These are phyloP conservation scores for Podila horticola DNA, from an alignment of 192 early-diverging fungal species.

Conservation along the genomic window DNA sequence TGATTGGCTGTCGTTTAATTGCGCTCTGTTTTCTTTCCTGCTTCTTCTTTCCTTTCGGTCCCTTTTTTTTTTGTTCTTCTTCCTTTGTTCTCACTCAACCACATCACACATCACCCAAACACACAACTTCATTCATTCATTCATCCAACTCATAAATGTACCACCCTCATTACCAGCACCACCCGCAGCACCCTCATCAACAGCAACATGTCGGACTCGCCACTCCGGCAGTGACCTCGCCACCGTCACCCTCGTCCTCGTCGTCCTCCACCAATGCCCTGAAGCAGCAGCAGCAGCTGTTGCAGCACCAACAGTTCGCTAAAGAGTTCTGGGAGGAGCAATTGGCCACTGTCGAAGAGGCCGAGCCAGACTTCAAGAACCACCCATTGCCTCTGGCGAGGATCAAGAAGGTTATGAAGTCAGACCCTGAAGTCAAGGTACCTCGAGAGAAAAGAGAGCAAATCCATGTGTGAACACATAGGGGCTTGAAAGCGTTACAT, in stretches of 20 bases:
- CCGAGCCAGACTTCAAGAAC: constrained; percentile 91
- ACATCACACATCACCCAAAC: background rate
- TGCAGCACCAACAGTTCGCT: constrained; percentile 27
- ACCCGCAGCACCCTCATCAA: background rate
- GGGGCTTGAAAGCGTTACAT: no score
- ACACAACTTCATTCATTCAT: background rate
- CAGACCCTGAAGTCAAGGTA: constrained; percentile 95
- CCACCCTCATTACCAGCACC: background rate
- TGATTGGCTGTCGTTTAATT: no score
- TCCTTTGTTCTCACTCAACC: no score
- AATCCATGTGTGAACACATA: background rate
- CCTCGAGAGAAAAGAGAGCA: background rate
- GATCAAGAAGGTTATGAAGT: constrained; percentile 99
- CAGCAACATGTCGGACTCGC: background rate
- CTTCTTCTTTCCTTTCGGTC: no score
- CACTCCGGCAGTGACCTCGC: background rate
- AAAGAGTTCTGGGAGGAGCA: constrained; percentile 80
- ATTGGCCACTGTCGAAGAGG: constrained; percentile 68
- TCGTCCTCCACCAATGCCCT: background rate
- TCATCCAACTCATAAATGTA: background rate
- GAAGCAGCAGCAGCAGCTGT: background rate
- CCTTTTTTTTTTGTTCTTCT: no score
- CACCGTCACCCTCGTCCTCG: background rate
- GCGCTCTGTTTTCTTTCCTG: no score
- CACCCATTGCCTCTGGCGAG: constrained; percentile 93